Evolutionary conservation across 1,139 yeast species (phyloP).

Genomic region (Lizanozyma gosingica): DNA sequence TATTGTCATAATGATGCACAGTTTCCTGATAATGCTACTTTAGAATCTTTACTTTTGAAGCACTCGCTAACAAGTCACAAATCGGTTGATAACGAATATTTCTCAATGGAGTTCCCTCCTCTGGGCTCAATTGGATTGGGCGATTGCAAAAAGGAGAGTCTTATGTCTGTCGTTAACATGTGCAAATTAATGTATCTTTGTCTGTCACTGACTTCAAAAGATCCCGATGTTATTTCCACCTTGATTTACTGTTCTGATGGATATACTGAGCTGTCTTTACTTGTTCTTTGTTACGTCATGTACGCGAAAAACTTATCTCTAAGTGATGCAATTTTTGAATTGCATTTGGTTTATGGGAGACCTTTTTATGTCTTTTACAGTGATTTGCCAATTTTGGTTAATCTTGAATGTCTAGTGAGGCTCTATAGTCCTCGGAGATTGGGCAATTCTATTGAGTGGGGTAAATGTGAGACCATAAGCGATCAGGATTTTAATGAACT

Average conservation of each 20-base stretch:
- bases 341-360: conserved; percentile 58
- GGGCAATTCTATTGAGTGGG: conserved; percentile 13
- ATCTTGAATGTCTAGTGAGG: conserved; percentile 52
- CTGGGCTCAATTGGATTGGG: conserved; percentile 76
- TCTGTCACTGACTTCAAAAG: conserved; percentile 19
- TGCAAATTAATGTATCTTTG: conserved; percentile 50
- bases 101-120: conserved; percentile 63
- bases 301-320: conserved; percentile 47
- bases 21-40: conserved; percentile 38
- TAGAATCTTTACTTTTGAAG: conserved; percentile 27
- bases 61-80: conserved; percentile 8
- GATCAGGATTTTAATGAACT: conserved; percentile 26
- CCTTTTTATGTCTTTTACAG: conserved; percentile 79
- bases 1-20: conserved; percentile 47
- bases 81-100: conserved; percentile 16
- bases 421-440: conserved; percentile 40
- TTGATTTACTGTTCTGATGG: conserved; percentile 83
- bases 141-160: conserved; percentile 47
- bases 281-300: conserved; percentile 62
- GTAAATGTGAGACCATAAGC: conserved; percentile 21
- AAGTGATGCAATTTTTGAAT: conserved; percentile 44
- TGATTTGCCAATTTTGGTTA: conserved; percentile 59
- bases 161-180: conserved; percentile 50
- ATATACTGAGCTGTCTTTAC: conserved; percentile 78
- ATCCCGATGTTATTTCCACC: conserved; percentile 16